phyloP scores from a whole-genome alignment of 257 asterid species.

The Anisodus tanguticus region DNA sequence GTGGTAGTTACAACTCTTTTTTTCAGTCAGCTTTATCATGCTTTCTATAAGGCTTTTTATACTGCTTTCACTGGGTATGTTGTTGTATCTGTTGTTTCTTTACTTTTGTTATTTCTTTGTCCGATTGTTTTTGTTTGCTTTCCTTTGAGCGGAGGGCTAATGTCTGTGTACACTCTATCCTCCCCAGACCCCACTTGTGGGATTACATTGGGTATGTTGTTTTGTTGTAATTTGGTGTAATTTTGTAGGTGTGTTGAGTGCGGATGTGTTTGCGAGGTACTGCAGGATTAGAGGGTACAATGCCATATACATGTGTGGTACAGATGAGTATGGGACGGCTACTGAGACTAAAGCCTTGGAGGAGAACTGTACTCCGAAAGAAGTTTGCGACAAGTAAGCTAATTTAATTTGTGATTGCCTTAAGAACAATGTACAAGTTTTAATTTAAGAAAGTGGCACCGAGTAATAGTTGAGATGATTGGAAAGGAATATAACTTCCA shows the following conservation, averaged over 20 bases:
- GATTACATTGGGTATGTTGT: background rate
- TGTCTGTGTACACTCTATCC: no score
- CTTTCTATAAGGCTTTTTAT: no score
- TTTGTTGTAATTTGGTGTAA: background rate
- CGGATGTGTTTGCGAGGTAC: constrained; percentile 90
- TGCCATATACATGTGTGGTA: constrained; percentile 82
- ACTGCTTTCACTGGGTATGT: no score
- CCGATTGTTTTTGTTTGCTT: no score
- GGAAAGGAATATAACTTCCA: no score
- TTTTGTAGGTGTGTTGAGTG: constrained; percentile 88
- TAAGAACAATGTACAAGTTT: background rate
- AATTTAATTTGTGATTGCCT: background rate
- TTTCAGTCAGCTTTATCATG: no score
- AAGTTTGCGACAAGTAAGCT: constrained; percentile 91
- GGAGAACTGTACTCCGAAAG: constrained; percentile 79
- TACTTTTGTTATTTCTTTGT: no score
- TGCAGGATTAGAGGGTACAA: constrained; percentile 86
- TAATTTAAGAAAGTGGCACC: background rate
- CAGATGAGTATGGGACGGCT: constrained; percentile 98
- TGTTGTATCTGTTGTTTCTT: no score
- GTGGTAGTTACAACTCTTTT: no score
- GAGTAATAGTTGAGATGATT: no score
- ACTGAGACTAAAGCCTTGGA: constrained; percentile 98
- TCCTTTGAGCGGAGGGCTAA: no score
- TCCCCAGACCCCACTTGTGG: background rate